Base-by-base conservation (phyloP, 2,329 filamentous ascomycete species). In the Talaromyces pinophilus region DNA sequence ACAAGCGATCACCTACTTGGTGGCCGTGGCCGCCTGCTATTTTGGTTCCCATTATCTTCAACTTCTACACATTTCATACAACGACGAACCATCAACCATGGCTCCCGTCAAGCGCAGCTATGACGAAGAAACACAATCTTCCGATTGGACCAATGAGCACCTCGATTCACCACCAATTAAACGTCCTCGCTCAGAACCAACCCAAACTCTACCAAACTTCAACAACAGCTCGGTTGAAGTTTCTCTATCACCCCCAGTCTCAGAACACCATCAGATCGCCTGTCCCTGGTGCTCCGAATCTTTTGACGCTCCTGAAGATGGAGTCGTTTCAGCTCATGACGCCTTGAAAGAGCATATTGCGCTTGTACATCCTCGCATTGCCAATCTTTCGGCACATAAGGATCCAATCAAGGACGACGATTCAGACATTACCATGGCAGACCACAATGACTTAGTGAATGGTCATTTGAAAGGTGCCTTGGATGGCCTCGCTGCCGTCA, bases 131-230 rank as follows among this genome's bases (percentile, higher is more conserved):
- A 76, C 74, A 64, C 76, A 72, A 72, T 77, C 75, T 66, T 77
- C 77, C 35, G 75, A 77, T 66, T 70, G 77, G 69, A 75, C 70
- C 63, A 74, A 75, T 69, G 77, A 67, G 35, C 17, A 75, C 67
- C 75, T 74, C 69, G 76, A 76, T 67, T 79, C 76, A 59, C 72
- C 75, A 17, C 68, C 76, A 64, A 74, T 72, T 70, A 67, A 67
- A 38, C 77, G 77, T 70, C 76, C 78, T 70, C 78, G 78, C 67
- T 79, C 78, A 68, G 78, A 80, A 62, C 76, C 76, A 60, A 69
- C 75, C 59, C 73, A 74, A 35, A 59, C 22, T 25, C 17, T 38
- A n/a, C 57, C 48, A 59, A 22, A 57, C 70, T 73, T 46, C 73
- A 67, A 69, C 19, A 77, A 76, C 68, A 76, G 71, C 25, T 78